Conservation (phyloP, 768 basidiomycete species). For the Podaxis sp. region DNA sequence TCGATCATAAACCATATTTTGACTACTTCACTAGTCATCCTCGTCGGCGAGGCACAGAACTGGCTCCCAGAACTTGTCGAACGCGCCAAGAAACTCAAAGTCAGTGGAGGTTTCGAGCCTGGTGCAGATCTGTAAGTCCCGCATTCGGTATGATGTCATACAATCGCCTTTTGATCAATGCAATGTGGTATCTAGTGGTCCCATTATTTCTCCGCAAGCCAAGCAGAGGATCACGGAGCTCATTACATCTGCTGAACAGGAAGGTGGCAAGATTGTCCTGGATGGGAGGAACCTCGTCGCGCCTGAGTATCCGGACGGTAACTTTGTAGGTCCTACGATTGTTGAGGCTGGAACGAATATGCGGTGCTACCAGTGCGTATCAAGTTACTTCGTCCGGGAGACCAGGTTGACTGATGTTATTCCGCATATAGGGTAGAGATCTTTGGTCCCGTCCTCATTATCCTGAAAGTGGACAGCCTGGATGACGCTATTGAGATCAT, state of each 20-base stretch:
- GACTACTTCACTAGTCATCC: constrained; percentile 41
- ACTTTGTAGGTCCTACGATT: constrained; percentile 93
- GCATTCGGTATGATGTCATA: background rate
- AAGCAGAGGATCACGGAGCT: constrained; percentile 72
- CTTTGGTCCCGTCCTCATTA: constrained; percentile 85
- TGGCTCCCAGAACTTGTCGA: constrained; percentile 89
- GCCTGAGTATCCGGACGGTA: constrained; percentile 76
- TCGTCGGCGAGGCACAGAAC: constrained; percentile 73
- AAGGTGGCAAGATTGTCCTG: constrained; percentile 84
- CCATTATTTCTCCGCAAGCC: constrained; percentile 78
- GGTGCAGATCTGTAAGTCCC: constrained; percentile 68
- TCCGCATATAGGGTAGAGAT: constrained; percentile 71
- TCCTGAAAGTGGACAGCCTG: constrained; percentile 75
- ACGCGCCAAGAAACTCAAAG: constrained; percentile 72
- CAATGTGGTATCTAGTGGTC: constrained; percentile 42
- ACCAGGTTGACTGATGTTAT: background rate
- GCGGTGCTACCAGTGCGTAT: constrained; percentile 78
- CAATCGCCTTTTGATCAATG: constrained; percentile 4
- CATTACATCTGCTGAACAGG: constrained; percentile 66
- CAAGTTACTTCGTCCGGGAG: background rate
- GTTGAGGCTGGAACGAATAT: constrained; percentile 79
- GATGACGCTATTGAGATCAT: constrained; percentile 89
- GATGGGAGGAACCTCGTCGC: constrained; percentile 80
- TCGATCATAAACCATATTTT: background rate
- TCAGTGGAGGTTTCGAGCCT: constrained; percentile 88